Conservation (phyloP, 2,329 filamentous ascomycete genomes). For the Sarocladiaceae sp. region DNA sequence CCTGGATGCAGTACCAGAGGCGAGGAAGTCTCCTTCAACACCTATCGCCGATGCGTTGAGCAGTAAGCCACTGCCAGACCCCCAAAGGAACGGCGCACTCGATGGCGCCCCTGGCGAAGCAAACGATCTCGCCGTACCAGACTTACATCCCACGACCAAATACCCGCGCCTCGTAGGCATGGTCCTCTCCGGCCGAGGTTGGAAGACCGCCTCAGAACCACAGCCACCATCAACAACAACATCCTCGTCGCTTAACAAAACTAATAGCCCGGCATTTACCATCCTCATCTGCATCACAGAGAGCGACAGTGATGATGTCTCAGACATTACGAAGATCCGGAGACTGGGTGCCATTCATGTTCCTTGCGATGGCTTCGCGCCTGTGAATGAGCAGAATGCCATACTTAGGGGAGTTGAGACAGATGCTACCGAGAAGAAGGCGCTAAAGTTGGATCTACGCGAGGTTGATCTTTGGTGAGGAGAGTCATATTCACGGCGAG, state of each 20-base stretch:
- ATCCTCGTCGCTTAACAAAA: conserved; percentile 2
- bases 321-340: conserved; percentile 22
- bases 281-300: background rate
- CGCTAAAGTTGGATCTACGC: conserved; percentile 23
- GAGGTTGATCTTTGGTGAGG: conserved; percentile 31
- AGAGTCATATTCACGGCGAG: no score
- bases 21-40: background rate
- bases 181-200: conserved; percentile 10
- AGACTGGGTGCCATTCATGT: conserved; percentile 26
- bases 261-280: background rate
- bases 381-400: conserved; percentile 19
- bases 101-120: background rate
- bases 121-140: background rate
- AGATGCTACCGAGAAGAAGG: conserved; percentile 15
- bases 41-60: conserved; percentile 2
- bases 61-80: background rate
- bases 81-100: background rate
- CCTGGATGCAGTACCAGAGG: background rate
- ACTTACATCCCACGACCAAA: background rate
- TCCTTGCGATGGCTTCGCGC: conserved; percentile 19
- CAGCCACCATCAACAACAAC: conserved; percentile 10
- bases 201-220: conserved; percentile 2
- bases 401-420: conserved; percentile 18
- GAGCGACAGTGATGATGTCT: conserved; percentile 17
- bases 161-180: conserved; percentile 8